These are phyloP conservation scores for Phallus indusiatus DNA, from an alignment of 768 basidiomycete species.

Conservation along the genomic window DNA sequence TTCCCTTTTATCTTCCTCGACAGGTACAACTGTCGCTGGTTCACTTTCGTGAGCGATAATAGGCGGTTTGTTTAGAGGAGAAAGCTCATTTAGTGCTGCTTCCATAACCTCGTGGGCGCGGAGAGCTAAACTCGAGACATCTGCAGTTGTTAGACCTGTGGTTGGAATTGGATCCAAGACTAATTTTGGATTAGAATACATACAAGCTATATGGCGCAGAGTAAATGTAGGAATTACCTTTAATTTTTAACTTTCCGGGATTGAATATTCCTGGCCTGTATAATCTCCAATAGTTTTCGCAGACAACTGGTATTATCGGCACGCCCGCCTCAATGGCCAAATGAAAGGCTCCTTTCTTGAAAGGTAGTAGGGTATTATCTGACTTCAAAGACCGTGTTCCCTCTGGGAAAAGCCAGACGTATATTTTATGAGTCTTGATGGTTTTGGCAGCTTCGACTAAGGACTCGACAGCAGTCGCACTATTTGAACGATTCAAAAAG, in stretches of 20 bases:
- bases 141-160: slow-evolving; percentile 52
- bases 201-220: slow-evolving; percentile 8
- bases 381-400: slow-evolving; percentile 77
- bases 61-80: slow-evolving; percentile 21
- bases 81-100: slow-evolving; percentile 65
- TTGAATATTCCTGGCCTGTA: slow-evolving; percentile 75
- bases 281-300: slow-evolving; percentile 86
- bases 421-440: slow-evolving; percentile 62
- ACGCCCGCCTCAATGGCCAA: slow-evolving; percentile 85
- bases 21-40: neutral
- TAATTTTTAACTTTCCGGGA: slow-evolving; percentile 66
- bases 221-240: slow-evolving; percentile 41
- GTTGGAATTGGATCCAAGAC: slow-evolving; percentile 90
- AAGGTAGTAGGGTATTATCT: slow-evolving; percentile 60
- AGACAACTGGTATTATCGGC: slow-evolving; percentile 85
- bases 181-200: slow-evolving; percentile 23
- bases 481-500: slow-evolving; percentile 85
- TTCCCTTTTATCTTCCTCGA: slow-evolving; percentile 4
- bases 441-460: slow-evolving; percentile 66
- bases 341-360: slow-evolving; percentile 99
- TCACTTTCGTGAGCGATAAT: neutral
- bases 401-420: slow-evolving; percentile 94
- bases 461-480: slow-evolving; percentile 59
- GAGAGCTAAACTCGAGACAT: slow-evolving; percentile 57
- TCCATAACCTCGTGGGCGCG: slow-evolving; percentile 78